Evolutionary conservation across 352 stramenopile species (phyloP), one percentile per base, ranked within the genome.

Genomic region (Phytophthora ramorum): DNA sequence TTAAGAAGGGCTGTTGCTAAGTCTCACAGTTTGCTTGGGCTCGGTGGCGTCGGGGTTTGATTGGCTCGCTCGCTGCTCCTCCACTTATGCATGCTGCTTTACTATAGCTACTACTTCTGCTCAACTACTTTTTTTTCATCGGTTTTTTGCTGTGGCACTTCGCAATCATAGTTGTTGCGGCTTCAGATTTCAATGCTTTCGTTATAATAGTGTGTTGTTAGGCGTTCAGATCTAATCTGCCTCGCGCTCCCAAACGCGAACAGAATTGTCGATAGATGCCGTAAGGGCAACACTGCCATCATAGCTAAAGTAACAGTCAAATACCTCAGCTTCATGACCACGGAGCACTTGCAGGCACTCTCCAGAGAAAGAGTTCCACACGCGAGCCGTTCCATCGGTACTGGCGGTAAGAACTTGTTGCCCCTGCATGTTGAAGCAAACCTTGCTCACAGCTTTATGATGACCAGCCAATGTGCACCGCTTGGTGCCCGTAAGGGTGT

Each of bases 1-100:
- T 70, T 41, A 95, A 96, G 83, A 95, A 95, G 69, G 83, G 85
- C 57, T 96, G 88, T 73, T 96, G 86, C 80, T 94, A 92, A 83
- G 49, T 51, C 41, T 52, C 40, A n/a, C 63, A 73, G 57, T 61
- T 73, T 71, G 58, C 60, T 76, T 52, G 57, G 56, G 53, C 43
- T 64, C 49, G 44, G 47, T 46, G 55, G 62, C 43, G 68, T 62
- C 28, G 43, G 56, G 59, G 34, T 49, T 59, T 48, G 26, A 58
- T 60, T 52, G 22, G 40, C 47, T 58, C 32, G 46, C 50, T 66
- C 56, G 56, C 57, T 68, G 38, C 30, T 59, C 35, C 30, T 61
- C 40, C 35, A 66, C 48, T 51, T 63, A 55, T 71, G 54, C 64
- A 71, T 67, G 14, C 58, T 73, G 64, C 44, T 58, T 67, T 66